A percentile compares a stretch with the other conserved stretches of the same genome.
phyloP scores from a whole-genome alignment of 176 grass and related monocot genomes.

The Oryza punctata region DNA sequence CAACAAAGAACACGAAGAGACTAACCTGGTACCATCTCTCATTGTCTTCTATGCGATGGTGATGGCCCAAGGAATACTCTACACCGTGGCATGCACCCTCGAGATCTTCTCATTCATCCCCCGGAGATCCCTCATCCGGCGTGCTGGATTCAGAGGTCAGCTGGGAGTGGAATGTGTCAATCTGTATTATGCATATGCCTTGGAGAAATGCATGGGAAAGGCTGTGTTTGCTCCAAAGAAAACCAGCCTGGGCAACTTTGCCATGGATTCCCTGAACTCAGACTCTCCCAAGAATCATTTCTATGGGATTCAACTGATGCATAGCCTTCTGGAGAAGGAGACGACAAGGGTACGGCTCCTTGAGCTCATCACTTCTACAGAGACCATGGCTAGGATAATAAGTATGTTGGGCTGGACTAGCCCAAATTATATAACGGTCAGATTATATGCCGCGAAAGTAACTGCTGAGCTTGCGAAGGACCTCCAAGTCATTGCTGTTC shows the following conservation, averaged over 20 bases:
- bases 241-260: neutral
- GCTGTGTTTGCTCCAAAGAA: neutral
- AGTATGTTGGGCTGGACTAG: constrained; percentile 4
- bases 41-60: constrained; percentile 12
- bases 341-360: too few relatives aligned
- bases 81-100: neutral
- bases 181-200: constrained; percentile 20
- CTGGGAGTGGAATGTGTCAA: constrained; percentile 12
- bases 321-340: neutral
- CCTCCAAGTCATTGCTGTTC: too few relatives aligned
- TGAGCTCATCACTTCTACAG: neutral
- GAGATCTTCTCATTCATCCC: constrained; percentile 16
- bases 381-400: neutral
- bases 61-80: constrained; percentile 14
- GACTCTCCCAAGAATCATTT: neutral
- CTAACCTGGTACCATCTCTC: neutral
- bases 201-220: neutral
- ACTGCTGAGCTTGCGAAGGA: too few relatives aligned
- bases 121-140: neutral
- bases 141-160: neutral
- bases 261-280: neutral
- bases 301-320: neutral
- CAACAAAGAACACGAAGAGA: too few relatives aligned
- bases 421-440: neutral
- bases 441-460: too few relatives aligned